Evolutionary conservation across 116 monocot genomes (phyloP), one percentile per base, ranked within the genome.

Genomic region (Zostera marina): DNA sequence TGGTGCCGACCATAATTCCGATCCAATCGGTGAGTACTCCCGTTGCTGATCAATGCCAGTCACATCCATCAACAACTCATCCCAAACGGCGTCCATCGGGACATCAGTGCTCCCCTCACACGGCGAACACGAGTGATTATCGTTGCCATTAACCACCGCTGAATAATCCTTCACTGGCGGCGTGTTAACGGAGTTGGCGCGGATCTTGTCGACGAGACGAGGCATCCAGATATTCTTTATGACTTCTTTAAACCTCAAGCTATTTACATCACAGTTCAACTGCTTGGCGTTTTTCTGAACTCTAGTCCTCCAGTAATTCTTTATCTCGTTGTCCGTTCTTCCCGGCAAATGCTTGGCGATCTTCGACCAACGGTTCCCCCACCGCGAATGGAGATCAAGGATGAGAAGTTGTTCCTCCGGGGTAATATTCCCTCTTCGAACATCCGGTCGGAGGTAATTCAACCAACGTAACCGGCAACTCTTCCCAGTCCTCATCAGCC

Each of bases 391-490:
- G 59, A 85, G 77, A 6, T 85, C 72, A 7, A 85, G 85, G 58
- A 85, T 80, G 59, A 85, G 74, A 32, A 85, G 77, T 72, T 85
- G 85, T 67, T 85, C 85, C 43, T 85, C 77, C 8, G 80, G 61
- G 4, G 85, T 80, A 72, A 85, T 77, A 70, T 80, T 80, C 19
- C 85, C 85, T 1, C 85, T 58, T 41, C 77, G 77, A 53, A 85
- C 72, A 61, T 85, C 74, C 4, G 85, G 85, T 9, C 82, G 73
- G 70, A 87, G 79, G 40, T 87, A 87, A 62, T 87, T 87, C 3
- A 87, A 74, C 87, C 87, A 87, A 48, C 87, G 68, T 38, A 87
- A 79, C 16, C 87, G 64, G 70, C 87, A 87, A 60, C 87, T 87
- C 64, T 87, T 87, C 3, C 87, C 87, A 16, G 61, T 61, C 14